Percentiles rank a stretch among this genome's conserved stretches.
Evolutionary conservation across 352 stramenopile genomes (phyloP).

Genomic region (Phytophthora lateralis): DNA sequence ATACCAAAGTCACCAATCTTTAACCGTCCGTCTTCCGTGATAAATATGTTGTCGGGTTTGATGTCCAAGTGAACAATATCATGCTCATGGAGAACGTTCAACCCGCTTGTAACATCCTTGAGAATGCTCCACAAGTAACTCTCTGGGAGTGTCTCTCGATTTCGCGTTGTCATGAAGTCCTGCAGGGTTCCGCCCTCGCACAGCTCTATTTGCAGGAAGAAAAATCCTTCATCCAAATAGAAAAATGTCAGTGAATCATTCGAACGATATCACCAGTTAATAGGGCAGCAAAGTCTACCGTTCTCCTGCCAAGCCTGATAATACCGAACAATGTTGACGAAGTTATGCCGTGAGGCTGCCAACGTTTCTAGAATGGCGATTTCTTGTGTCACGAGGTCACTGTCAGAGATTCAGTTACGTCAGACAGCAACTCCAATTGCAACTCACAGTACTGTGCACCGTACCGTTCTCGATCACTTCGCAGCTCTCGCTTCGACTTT

Average conservation of each 20-base stretch:
- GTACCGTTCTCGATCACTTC: constrained; percentile 78
- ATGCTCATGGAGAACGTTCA: constrained; percentile 90
- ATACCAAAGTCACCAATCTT: constrained; percentile 95
- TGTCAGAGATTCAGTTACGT: constrained; percentile 24
- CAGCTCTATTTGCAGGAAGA: constrained; percentile 96
- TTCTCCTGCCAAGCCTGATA: constrained; percentile 95
- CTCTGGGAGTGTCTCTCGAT: constrained; percentile 49
- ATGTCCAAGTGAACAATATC: constrained; percentile 95
- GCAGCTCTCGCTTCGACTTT: constrained; percentile 79
- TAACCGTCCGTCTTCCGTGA: constrained; percentile 59
- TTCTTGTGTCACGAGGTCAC: constrained; percentile 67
- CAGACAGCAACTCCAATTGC: not conserved
- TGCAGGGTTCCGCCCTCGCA: constrained; percentile 89
- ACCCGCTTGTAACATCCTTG: constrained; percentile 69
- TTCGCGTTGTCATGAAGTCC: constrained; percentile 56
- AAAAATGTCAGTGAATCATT: not conserved
- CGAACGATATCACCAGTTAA: not conserved
- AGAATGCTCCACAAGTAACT: constrained; percentile 76
- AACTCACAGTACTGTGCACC: not conserved
- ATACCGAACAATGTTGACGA: constrained; percentile 93
- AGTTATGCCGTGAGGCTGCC: constrained; percentile 38
- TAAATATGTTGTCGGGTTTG: constrained; percentile 97
- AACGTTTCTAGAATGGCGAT: constrained; percentile 62
- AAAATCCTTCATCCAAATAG: constrained; percentile 51
- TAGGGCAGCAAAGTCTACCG: constrained; percentile 32